Percentiles rank a stretch among this genome's conserved stretches.
Evolutionary conservation across 345 rosid species (phyloP).

Genomic region (Odontarrhena argentea): DNA sequence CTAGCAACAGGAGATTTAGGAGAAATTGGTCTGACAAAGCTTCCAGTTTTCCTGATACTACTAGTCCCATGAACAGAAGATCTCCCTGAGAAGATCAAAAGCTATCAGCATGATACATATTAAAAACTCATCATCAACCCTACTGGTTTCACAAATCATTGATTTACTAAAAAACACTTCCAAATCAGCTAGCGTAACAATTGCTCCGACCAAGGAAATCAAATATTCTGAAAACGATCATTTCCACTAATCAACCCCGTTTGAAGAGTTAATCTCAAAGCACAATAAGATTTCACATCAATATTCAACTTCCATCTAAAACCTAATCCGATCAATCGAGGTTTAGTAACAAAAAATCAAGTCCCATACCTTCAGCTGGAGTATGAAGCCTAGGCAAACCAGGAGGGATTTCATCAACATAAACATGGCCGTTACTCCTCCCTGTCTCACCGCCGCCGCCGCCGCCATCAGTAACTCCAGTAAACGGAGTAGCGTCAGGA

Average conservation of each 20-base stretch:
- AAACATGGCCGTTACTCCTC: constrained; percentile 59
- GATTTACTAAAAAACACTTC: not conserved
- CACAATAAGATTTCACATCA: constrained; percentile 7
- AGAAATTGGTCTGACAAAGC: constrained; percentile 70
- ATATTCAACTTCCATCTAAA: constrained; percentile 1
- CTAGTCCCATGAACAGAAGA: constrained; percentile 55
- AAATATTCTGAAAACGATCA: not conserved
- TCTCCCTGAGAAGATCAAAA: constrained; percentile 52
- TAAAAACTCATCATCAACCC: no score
- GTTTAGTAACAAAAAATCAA: not conserved
- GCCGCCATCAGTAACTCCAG: constrained; percentile 51
- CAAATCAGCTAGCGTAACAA: not conserved
- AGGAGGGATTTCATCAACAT: constrained; percentile 72
- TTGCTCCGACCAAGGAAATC: not conserved
- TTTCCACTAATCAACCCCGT: not conserved
- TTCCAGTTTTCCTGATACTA: constrained; percentile 60
- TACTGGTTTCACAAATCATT: no score
- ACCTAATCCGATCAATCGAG: constrained; percentile 1
- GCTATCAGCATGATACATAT: not conserved
- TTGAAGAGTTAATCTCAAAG: not conserved
- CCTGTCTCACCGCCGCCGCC: constrained; percentile 56
- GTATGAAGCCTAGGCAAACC: constrained; percentile 86
- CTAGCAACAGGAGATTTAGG: constrained; percentile 96
- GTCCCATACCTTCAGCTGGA: constrained; percentile 71
- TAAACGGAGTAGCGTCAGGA: constrained; percentile 72